Evolutionary conservation across 1,284 basidiomycete species (phyloP).

Genomic region (Phylloporus gajari): DNA sequence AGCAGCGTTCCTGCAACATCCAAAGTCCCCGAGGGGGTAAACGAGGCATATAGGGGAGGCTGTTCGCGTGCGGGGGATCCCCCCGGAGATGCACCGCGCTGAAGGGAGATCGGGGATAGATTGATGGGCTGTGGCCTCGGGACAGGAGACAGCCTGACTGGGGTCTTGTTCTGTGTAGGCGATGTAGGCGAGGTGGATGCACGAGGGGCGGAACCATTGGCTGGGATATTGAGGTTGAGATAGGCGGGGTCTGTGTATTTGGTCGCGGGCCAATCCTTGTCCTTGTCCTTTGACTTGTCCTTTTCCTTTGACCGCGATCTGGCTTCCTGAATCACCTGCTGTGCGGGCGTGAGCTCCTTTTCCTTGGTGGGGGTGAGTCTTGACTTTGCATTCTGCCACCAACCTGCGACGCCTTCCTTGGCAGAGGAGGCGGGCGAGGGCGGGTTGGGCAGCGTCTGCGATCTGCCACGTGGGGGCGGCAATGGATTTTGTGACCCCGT

Average conservation of each 20-base stretch:
- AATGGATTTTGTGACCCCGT: slow-evolving; percentile 47
- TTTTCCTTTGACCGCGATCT: slow-evolving; percentile 67
- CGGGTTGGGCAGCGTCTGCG: slow-evolving; percentile 64
- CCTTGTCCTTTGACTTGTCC: slow-evolving; percentile 64
- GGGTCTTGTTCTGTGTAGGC: slow-evolving; percentile 65
- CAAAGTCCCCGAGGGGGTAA: slow-evolving; percentile 71
- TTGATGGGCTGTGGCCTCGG: slow-evolving; percentile 40
- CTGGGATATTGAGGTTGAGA: slow-evolving; percentile 62
- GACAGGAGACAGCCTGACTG: slow-evolving; percentile 65
- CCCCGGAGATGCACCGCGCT: slow-evolving; percentile 51
- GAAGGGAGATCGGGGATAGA: slow-evolving; percentile 46
- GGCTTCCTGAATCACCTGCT: slow-evolving; percentile 78
- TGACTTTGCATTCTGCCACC: slow-evolving; percentile 78
- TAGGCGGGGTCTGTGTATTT: slow-evolving; percentile 66
- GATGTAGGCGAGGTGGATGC: slow-evolving; percentile 62
- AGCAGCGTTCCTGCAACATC: slow-evolving; percentile 78
- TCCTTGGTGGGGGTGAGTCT: slow-evolving; percentile 81
- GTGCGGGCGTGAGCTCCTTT: slow-evolving; percentile 79
- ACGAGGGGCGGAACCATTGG: slow-evolving; percentile 46
- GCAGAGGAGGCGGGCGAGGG: slow-evolving; percentile 71
- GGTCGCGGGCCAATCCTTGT: slow-evolving; percentile 65
- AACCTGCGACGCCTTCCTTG: slow-evolving; percentile 62
- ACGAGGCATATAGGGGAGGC: slow-evolving; percentile 79
- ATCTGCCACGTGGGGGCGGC: slow-evolving; percentile 63
- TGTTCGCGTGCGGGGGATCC: slow-evolving; percentile 69